These are phyloP conservation scores for Psidium friedrichsthalianum DNA, from an alignment of 345 rosid genomes.

Conservation along the genomic window DNA sequence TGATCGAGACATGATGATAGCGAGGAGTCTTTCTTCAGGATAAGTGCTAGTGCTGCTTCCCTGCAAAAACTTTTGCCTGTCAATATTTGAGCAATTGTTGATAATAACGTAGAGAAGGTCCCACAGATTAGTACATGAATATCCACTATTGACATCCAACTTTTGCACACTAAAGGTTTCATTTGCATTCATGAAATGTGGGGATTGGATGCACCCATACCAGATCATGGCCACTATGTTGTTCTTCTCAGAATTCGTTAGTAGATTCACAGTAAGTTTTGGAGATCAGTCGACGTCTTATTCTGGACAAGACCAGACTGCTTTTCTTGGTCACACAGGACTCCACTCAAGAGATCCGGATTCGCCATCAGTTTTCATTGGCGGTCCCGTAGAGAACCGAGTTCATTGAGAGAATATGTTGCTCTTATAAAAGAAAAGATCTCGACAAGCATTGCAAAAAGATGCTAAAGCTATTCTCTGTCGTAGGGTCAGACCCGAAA, in stretches of 20 bases:
- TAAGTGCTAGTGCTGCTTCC: background rate
- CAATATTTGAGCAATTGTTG: background rate
- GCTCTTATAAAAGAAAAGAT: background rate
- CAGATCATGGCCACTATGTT: background rate
- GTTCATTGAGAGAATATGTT: background rate
- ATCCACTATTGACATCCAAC: background rate
- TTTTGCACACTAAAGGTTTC: background rate
- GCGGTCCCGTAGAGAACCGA: background rate
- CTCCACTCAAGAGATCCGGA: background rate
- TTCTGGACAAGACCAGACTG: background rate
- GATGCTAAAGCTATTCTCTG: background rate
- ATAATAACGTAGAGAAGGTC: background rate
- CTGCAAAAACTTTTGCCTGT: background rate
- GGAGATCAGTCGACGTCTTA: background rate
- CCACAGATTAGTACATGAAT: background rate
- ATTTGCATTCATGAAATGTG: background rate
- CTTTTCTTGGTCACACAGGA: background rate
- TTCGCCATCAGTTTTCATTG: background rate
- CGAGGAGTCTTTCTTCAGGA: background rate
- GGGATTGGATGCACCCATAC: background rate
- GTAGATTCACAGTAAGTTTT: background rate
- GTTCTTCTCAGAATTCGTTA: background rate
- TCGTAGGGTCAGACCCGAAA: background rate
- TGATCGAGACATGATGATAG: background rate
- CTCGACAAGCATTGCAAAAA: background rate